These are phyloP conservation scores for Penicillium subrubescens DNA, from an alignment of 495 filamentous ascomycete species.

Conservation along the genomic window DNA sequence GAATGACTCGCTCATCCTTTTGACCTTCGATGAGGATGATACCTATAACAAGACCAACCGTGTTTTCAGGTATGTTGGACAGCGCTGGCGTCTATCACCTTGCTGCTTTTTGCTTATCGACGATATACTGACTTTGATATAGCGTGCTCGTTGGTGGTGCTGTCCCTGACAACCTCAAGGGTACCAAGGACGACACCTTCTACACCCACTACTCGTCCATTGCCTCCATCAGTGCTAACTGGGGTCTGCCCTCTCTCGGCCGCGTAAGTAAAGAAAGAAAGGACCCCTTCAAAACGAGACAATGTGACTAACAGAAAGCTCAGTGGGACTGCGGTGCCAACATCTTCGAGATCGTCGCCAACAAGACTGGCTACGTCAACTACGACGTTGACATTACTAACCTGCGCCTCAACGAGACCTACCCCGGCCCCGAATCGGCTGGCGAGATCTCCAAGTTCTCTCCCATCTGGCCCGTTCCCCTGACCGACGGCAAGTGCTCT, in stretches of 20 bases:
- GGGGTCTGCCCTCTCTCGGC: conserved; percentile 66
- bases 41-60: conserved; percentile 58
- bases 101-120: not conserved
- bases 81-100: not conserved
- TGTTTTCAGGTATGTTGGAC: conserved; percentile 36
- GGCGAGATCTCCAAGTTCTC: conserved; percentile 34
- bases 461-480: conserved; percentile 44
- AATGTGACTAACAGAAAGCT: not conserved
- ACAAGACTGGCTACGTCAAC: conserved; percentile 60
- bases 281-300: not conserved
- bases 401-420: conserved; percentile 47
- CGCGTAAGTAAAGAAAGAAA: conserved; percentile 27
- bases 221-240: conserved; percentile 67
- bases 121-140: not conserved
- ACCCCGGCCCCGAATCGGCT: conserved; percentile 46
- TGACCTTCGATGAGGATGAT: conserved; percentile 67
- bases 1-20: conserved; percentile 45
- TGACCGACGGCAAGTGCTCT: conserved; percentile 44
- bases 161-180: conserved; percentile 56
- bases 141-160: conserved; percentile 66
- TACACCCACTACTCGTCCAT: conserved; percentile 76
- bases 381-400: conserved; percentile 47
- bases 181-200: conserved; percentile 64
- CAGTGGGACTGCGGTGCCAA: conserved; percentile 67
- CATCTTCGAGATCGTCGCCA: conserved; percentile 61